Conservation (phyloP, 2,329 filamentous ascomycete species). For the Ambrosiella beaveri region DNA sequence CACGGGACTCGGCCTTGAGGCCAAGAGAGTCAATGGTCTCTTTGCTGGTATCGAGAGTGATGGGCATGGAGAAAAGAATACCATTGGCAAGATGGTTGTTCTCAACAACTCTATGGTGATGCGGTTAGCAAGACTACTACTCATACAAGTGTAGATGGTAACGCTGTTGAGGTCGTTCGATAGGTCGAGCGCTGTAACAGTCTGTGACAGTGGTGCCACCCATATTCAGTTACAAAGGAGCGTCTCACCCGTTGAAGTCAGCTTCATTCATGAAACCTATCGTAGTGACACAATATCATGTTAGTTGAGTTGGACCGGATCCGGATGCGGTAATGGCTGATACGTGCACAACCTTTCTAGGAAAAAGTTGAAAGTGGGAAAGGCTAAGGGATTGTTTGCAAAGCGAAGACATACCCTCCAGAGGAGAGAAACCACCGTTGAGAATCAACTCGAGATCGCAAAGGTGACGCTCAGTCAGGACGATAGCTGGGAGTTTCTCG, state of each 20-base stretch:
- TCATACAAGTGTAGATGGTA: background rate
- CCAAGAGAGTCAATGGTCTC: constrained; percentile 55
- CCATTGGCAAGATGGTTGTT: constrained; percentile 75
- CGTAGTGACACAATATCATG: constrained; percentile 14
- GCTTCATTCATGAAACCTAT: constrained; percentile 91
- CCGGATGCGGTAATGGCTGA: background rate
- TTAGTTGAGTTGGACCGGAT: constrained; percentile 1
- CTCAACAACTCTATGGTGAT: constrained; percentile 54
- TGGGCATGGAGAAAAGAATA: constrained; percentile 89
- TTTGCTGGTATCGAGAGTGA: constrained; percentile 73
- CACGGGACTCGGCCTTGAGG: constrained; percentile 62
- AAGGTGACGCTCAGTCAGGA: constrained; percentile 81
- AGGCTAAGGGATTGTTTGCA: background rate
- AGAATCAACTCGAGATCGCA: constrained; percentile 96
- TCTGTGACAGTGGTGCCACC: background rate
- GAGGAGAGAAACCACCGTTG: constrained; percentile 91
- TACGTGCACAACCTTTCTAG: background rate
- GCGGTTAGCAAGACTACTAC: background rate
- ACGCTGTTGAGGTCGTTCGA: background rate
- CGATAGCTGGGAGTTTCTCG: constrained; percentile 67
- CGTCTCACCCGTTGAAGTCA: constrained; percentile 75
- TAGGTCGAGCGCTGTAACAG: background rate
- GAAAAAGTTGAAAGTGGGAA: too few species aligned
- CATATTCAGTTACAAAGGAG: background rate
- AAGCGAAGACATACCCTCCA: constrained; percentile 55